Evolutionary conservation across 257 asterid genomes (phyloP), one percentile per base, ranked within the genome.

Genomic region (Rhazya stricta): DNA sequence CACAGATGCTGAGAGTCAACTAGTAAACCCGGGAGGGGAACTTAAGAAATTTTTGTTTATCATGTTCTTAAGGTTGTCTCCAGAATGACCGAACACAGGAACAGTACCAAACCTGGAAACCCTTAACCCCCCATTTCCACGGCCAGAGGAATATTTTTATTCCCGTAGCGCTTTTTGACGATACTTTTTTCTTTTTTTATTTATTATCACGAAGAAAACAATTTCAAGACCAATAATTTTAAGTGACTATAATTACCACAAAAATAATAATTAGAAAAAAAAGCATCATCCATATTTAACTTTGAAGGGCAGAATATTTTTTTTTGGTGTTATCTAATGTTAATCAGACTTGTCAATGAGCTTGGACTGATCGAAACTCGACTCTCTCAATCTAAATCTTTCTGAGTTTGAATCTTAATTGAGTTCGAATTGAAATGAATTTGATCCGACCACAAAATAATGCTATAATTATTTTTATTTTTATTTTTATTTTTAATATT

Each of bases 1-100:
- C 30, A 54, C 12, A 54, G 9, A 34, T 11, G 19, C 10, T 11
- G 25, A n/a, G 50, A 86, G 91, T 85, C 89, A 86, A 85, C 78
- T 48, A 70, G 83, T 84, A 73, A 86, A 80, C 74, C 77, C 77
- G 76, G 76, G 76, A 74, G 39, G 80, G 84, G 70, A 85, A 37
- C 57, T 68, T 30, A 30, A 32, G 11, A 25, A 65, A 0, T 53
- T 0, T 6, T 13, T 15, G n/a, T 32, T 42, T 42, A 48, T 61
- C 21, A 45, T 60, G 61, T 43, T 39, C 77, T 36, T 71, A 60
- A 77, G 76, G 76, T 61, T 77, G 80, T 41, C 32, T 61, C 70
- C 62, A 43, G 75, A 56, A 76, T 76, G 37, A 54, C 25, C 70
- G 46, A 56, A 67, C 75, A 56, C 62, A 21, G 62, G 29, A 37